Evolutionary conservation across 345 rosid genomes (phyloP), one percentile per base, ranked within the genome.

Genomic region (Toxicodendron radicans): DNA sequence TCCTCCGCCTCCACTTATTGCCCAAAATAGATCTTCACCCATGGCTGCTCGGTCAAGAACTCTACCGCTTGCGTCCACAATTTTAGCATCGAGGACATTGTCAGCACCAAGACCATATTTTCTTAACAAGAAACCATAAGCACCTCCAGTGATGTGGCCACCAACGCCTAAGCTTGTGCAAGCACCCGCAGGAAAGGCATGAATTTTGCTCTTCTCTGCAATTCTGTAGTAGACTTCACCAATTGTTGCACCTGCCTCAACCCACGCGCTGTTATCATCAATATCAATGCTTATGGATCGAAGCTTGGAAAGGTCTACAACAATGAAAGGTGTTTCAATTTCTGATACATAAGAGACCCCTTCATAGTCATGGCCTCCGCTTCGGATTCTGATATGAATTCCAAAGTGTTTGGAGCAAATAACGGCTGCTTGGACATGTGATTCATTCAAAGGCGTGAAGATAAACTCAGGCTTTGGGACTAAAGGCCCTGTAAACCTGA

Each of bases 201-300:
- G 93, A 3, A 74, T 80, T 32, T 62, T 83, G 64, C 93, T 89
- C 74, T 86, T 83, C 79, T 89, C 86, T 0, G 83, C 68, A 73
- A 89, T 89, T 70, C 94, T 51, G n/a, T 51, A 14, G 54, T 51
- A 51, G 54, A 51, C 54, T 51, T 51, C n/a, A 51, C 54, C 54
- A 23, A 81, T 69, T 0, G 93, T 89, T 2, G 96, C 89, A 5
- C 96, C 96, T 9, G 91, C 82, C 75, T 89, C 85, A 52, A 81
- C 80, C 93, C 96, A 91, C n/a, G 91, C 91, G 61, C 30, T 85
- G 56, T 76, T 82, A 20, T 83, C 84, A n/a, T 75, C 64, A 0
- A 87, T 70, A 56, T 85, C 75, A 7, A 91, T 75, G 32, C 73
- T 65, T 41, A 87, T 58, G 1, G 80, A 72, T n/a, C 96, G 85